Conservation (phyloP, 192 early-diverging fungal genomes). For the Spinellus fusiger region DNA sequence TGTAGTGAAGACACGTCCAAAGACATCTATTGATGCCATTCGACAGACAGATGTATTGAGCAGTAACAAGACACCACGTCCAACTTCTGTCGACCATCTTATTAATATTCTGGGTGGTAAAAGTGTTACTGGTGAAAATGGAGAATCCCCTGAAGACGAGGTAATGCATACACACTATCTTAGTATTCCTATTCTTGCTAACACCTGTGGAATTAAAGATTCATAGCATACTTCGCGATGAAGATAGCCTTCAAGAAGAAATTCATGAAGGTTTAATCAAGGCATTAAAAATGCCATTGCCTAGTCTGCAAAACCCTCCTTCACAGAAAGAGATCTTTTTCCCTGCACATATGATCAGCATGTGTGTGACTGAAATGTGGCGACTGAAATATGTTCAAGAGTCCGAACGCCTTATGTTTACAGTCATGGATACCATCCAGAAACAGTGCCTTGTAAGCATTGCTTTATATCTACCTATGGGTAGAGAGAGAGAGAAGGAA, state of each 20-base stretch:
- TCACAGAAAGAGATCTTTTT: constrained; percentile 86
- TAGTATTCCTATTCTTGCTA: background rate
- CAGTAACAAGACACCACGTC: constrained; percentile 2
- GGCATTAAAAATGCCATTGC: constrained; percentile 83
- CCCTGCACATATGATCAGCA: constrained; percentile 90
- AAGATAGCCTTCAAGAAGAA: constrained; percentile 63
- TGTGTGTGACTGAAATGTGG: constrained; percentile 82
- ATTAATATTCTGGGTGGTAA: background rate
- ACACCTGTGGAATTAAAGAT: background rate
- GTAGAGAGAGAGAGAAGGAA: too few species aligned
- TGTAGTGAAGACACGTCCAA: constrained; percentile 11
- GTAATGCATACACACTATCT: constrained; percentile 47
- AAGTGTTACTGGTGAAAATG: constrained; percentile 16
- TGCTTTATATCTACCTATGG: too few species aligned
- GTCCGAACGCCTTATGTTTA: constrained; percentile 79
- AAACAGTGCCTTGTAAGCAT: constrained; percentile 55
- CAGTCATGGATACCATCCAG: constrained; percentile 79
- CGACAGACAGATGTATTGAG: constrained; percentile 9
- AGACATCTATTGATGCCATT: constrained; percentile 31
- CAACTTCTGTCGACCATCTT: constrained; percentile 11
- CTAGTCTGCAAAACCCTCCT: constrained; percentile 69
- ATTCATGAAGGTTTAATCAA: constrained; percentile 84
- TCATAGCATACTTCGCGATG: constrained; percentile 48
- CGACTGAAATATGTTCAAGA: constrained; percentile 73
- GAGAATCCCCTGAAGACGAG: constrained; percentile 34